phyloP scores from a whole-genome alignment of 129 eudicot genomes.

The Flaveria ramosissima region DNA sequence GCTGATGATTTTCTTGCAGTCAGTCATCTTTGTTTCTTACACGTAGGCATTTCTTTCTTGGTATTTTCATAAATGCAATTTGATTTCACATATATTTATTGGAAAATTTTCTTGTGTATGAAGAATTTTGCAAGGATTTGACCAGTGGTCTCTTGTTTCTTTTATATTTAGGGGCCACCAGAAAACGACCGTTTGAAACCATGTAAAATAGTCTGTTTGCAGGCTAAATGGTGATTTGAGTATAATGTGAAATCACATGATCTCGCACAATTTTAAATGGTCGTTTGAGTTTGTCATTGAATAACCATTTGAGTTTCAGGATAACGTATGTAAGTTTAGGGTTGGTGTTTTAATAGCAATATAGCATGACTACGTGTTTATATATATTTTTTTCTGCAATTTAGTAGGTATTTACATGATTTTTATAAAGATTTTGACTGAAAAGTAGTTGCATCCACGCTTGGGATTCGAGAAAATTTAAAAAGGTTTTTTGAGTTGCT shows the following conservation, averaged over 20 bases:
- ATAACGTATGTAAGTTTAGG: too few relatives aligned
- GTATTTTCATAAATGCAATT: constrained; percentile 2
- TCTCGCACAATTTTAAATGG: too few relatives aligned
- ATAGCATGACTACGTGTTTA: too few relatives aligned
- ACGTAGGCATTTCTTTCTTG: constrained; percentile 11
- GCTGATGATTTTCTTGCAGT: not conserved
- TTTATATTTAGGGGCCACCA: not conserved
- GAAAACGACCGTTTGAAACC: too few relatives aligned
- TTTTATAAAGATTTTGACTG: not conserved
- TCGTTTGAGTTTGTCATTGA: too few relatives aligned
- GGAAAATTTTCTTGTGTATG: not conserved
- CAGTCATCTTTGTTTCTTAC: not conserved
- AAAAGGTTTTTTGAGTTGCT: not conserved
- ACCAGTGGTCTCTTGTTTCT: not conserved
- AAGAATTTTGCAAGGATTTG: constrained; percentile 3
- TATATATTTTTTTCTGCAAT: not conserved
- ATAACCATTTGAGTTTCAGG: too few relatives aligned
- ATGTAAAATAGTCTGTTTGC: too few relatives aligned
- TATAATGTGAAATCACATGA: too few relatives aligned
- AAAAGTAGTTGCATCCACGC: not conserved
- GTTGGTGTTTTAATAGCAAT: too few relatives aligned
- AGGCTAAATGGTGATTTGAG: too few relatives aligned
- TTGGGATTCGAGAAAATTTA: not conserved
- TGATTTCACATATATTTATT: not conserved
- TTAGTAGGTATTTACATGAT: not conserved